Evolutionary conservation across 2,329 filamentous ascomycete species (phyloP), one percentile per base, ranked within the genome.

Genomic region (Claviceps humidiphila): DNA sequence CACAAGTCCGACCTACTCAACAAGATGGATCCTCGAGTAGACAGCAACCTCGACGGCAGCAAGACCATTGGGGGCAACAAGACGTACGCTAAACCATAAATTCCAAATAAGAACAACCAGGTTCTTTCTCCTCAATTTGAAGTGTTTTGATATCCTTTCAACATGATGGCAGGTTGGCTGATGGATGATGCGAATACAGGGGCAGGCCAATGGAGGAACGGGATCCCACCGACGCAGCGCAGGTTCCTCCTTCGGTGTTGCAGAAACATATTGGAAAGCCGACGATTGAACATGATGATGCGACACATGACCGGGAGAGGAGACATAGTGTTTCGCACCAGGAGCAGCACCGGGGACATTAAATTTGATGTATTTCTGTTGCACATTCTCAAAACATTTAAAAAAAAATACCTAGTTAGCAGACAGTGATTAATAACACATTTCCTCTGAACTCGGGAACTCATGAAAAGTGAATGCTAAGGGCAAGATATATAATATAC

Each of bases 201-300:
- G n/a, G 8, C 38, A 51, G 52, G 20, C 20, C 46, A 13, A 37
- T 54, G 30, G 51, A 55, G 5, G 39, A 59, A 49, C 67, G 66
- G 55, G 76, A 80, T 47, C 76, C 76, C 4, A 74, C 70, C 17
- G 77, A 81, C 55, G 77, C 78, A 1, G 67, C 77, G 0, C 76
- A 81, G 59, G 77, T 80, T 0, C 76, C 77, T 1, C 77, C 78
- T 5, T 80, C 77, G 2, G 71, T 75, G 0, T 46, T 81, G 54
- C 66, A 67, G 48, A 64, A 72, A 58, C 68, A 73, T 46, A 55
- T 78, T 40, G 76, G 75, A 2, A 67, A 65, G 1, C 73, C 76
- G 0, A 51, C 60, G 1, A 60, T 76, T n/a, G 64, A 67, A 46
- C 75, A 79, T 50, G 69, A 63, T 1, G 70, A 77, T 41, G 56